Evolutionary conservation across 2,329 filamentous ascomycete genomes (phyloP).

Genomic region (Mollisia scopiformis): DNA sequence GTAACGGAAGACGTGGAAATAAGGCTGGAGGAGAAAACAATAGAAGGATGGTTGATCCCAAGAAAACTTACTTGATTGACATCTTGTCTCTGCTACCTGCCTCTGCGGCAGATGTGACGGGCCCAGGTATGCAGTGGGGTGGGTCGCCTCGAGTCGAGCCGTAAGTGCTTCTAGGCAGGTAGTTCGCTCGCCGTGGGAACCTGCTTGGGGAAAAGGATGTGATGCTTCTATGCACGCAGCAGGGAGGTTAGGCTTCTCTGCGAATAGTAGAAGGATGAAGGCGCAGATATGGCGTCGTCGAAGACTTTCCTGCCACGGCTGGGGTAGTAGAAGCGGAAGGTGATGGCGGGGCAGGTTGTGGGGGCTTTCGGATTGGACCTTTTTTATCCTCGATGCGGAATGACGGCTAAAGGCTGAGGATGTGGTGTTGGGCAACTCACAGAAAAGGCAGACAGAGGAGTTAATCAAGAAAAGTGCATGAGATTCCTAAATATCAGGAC

Average conservation of each 20-base stretch:
- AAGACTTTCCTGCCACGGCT: neutral
- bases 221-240: constrained; percentile 1
- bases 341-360: constrained; percentile 1
- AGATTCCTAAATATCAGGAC: neutral
- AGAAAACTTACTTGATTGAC: constrained; percentile 55
- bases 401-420: neutral
- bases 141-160: constrained; percentile 20
- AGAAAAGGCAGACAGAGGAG: neutral
- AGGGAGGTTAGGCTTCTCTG: neutral
- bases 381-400: neutral
- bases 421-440: neutral
- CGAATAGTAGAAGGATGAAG: constrained; percentile 5
- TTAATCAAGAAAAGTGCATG: neutral
- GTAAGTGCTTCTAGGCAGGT: constrained; percentile 4
- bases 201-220: constrained; percentile 1
- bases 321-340: neutral
- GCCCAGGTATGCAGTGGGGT: constrained; percentile 23
- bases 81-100: constrained; percentile 42
- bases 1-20: neutral
- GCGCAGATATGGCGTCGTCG: constrained; percentile 7
- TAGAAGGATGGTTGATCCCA: constrained; percentile 22
- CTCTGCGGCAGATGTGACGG: constrained; percentile 21
- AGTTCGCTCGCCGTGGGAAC: neutral
- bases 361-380: neutral
- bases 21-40: neutral